Conservation (phyloP, 257 asterid genomes). For the Gentiana dahurica region DNA sequence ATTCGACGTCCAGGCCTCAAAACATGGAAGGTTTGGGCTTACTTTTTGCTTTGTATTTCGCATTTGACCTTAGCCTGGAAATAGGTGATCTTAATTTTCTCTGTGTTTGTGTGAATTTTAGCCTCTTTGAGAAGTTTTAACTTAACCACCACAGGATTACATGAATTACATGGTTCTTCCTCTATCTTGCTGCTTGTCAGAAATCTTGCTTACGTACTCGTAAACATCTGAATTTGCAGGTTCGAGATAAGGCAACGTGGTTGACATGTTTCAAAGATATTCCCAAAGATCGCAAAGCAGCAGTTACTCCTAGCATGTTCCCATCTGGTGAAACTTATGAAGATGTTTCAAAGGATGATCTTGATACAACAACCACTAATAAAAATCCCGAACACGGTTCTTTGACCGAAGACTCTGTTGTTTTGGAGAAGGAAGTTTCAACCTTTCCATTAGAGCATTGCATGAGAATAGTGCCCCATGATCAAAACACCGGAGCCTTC, state of each 20-base stretch:
- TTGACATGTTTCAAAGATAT: conserved; percentile 55
- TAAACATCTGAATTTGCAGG: conserved; percentile 36
- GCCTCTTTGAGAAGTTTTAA: too few relatives aligned
- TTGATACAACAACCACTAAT: conserved; percentile 21
- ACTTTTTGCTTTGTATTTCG: not conserved
- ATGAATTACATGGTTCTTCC: not conserved
- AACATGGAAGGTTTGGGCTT: conserved; percentile 72
- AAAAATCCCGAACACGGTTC: conserved; percentile 21
- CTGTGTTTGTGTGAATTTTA: too few relatives aligned
- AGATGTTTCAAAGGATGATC: conserved; percentile 36
- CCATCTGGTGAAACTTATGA: conserved; percentile 63
- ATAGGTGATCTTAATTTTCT: not conserved
- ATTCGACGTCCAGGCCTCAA: conserved; percentile 84
- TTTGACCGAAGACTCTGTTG: conserved; percentile 22
- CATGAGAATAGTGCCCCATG: conserved; percentile 97
- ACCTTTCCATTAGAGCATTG: conserved; percentile 80
- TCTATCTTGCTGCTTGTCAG: not conserved
- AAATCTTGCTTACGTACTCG: not conserved
- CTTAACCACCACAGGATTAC: too few relatives aligned
- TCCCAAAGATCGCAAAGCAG: conserved; percentile 48
- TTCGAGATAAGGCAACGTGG: conserved; percentile 78
- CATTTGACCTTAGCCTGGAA: not conserved
- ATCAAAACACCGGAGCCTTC: conserved; percentile 97
- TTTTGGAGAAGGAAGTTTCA: conserved; percentile 62
- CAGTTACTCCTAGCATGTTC: conserved; percentile 77